Base-by-base conservation (phyloP, 2,329 filamentous ascomycete species). In the Gremmenia infestans region DNA sequence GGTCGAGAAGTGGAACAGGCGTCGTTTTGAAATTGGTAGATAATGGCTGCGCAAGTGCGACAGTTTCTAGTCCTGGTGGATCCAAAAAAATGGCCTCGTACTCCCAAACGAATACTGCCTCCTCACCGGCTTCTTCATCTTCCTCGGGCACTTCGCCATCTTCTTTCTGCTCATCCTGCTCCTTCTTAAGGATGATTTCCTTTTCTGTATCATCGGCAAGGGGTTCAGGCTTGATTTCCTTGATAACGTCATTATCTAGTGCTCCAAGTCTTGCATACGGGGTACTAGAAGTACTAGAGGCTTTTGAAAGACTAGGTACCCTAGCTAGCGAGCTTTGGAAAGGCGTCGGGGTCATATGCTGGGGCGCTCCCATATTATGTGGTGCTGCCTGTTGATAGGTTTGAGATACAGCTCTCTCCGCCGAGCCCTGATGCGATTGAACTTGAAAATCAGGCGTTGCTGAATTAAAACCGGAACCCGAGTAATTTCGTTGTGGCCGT, bases 11-110 rank as follows among this genome's bases (percentile, higher is more conserved):
- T 40, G 78, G 73, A 35, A 78, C 73, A 7, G 77, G 72, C 15
- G 75, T 72, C 19, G 78, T 75, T 40, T 70, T 73, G 56, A 76
- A 79, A 17, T 69, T 66, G 15, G 65, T 60, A 4, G 75, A 71
- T 1, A 80, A 67, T 19, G 77, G 76, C 56, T 73, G 77, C 12
- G 74, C 75, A 53, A 78, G 73, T n/a, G 75, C 72, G 39, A 79
- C 76, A n/a, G 74, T 73, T 6, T 70, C 68, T 54, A 73, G 72
- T 11, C 59, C 55, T 4, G 67, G 58, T 36, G 67, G 59, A 42
- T 75, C 72, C 9, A 69, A 65, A 53, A 78, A 78, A 5, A 75
- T 68, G 9, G 64, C 66, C 43, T 73, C 61, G 53, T 72, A 65
- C 6, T 78, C 72, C 71, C 74, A 75, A 15, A 73, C 67, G 43